Percentiles rank a stretch among this genome's conserved stretches.
Conservation (phyloP, 768 basidiomycete species). For the Termitomyces sp. region DNA sequence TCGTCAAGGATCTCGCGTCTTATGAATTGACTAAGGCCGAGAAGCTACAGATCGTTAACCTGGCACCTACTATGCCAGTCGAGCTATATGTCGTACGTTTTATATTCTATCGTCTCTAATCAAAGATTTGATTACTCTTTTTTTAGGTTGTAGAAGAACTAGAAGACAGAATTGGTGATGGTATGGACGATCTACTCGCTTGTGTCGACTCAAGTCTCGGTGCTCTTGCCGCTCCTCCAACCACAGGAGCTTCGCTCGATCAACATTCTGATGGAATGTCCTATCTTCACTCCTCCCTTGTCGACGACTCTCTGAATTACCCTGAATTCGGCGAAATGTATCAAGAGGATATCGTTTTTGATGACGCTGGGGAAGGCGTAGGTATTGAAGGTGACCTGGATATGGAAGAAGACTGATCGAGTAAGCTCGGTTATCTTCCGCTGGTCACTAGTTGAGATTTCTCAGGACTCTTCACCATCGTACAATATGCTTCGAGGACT, state of each 20-base stretch:
- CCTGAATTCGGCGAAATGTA: conserved; percentile 22
- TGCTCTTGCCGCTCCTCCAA: conserved; percentile 19
- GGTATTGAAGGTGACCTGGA: conserved; percentile 72
- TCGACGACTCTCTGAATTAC: conserved; percentile 1
- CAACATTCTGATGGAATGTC: neutral
- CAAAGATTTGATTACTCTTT: neutral
- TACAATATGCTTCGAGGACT: neutral
- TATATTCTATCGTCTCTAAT: neutral
- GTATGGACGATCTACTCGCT: conserved; percentile 61
- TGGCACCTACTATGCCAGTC: conserved; percentile 75
- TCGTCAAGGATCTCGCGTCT: conserved; percentile 62
- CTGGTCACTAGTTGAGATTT: neutral
- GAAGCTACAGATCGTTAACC: conserved; percentile 89
- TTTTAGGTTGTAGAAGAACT: conserved; percentile 86
- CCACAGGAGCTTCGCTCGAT: neutral
- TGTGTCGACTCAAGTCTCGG: conserved; percentile 40
- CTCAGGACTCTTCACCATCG: neutral
- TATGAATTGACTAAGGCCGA: conserved; percentile 85
- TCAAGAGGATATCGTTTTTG: conserved; percentile 53
- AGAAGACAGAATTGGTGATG: conserved; percentile 72
- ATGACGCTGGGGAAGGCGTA: conserved; percentile 60
- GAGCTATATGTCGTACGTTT: conserved; percentile 83
- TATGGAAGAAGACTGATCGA: conserved; percentile 50
- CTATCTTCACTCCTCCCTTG: neutral
- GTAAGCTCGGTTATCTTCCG: neutral